Percentiles rank a stretch among this genome's conserved stretches.
Conservation (phyloP, 331 rosid species). For the Phaseolus coccineus region DNA sequence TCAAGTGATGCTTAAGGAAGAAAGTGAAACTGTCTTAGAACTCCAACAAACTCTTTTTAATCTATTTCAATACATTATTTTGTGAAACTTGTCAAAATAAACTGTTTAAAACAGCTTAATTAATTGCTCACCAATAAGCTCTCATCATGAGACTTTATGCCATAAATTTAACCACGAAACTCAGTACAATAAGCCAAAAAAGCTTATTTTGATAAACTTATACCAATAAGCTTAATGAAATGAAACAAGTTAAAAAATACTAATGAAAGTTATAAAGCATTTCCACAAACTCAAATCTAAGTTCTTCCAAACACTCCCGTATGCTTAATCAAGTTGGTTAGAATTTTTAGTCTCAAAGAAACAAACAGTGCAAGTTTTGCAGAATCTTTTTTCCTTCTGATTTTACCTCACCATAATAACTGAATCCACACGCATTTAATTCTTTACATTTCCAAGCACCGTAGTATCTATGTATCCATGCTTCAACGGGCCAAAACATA, state of each 20-base stretch:
- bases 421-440: neutral
- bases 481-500: conserved; percentile 5
- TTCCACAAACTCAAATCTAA: neutral
- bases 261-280: neutral
- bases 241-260: neutral
- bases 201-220: neutral
- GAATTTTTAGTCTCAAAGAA: neutral
- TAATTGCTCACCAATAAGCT: neutral
- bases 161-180: neutral
- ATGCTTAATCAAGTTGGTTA: neutral
- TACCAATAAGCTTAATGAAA: neutral
- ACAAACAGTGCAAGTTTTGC: neutral
- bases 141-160: neutral
- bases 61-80: neutral
- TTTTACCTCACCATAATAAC: neutral
- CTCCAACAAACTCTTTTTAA: neutral
- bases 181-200: neutral
- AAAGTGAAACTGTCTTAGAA: neutral
- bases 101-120: neutral
- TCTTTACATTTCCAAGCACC: neutral
- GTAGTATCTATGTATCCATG: neutral
- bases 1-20: neutral
- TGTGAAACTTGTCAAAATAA: neutral
- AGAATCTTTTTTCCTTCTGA: neutral
- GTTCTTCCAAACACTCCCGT: neutral